Conservation (phyloP, 768 basidiomycete species). For the Chiua virens region DNA sequence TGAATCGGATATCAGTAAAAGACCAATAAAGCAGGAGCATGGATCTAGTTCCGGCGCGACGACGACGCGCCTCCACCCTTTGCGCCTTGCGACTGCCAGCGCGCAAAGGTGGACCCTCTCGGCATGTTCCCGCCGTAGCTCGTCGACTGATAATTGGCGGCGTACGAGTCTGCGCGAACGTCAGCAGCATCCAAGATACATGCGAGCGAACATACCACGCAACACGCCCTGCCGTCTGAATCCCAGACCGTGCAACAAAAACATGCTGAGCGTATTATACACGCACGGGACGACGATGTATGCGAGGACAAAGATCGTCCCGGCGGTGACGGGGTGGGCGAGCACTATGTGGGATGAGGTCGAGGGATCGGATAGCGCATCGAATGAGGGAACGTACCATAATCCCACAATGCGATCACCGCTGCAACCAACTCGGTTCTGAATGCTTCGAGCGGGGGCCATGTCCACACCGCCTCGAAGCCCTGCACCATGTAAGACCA, state of each 20-base stretch:
- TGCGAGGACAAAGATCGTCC: slow-evolving; percentile 10
- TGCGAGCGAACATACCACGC: slow-evolving; percentile 9
- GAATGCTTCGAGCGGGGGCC: slow-evolving; percentile 23
- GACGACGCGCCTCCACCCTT: background rate
- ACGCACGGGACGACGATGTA: slow-evolving; percentile 5
- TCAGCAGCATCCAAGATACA: background rate
- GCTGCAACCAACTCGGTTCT: slow-evolving; percentile 12
- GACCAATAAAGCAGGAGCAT: too few relatives aligned
- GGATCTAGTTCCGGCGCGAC: background rate
- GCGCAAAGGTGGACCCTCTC: slow-evolving; percentile 9
- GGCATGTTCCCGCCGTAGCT: slow-evolving; percentile 14
- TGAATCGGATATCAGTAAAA: too few relatives aligned
- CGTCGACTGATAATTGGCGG: slow-evolving; percentile 21
- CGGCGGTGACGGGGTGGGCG: slow-evolving; percentile 12
- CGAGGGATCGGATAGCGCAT: too few relatives aligned
- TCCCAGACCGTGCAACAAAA: background rate
- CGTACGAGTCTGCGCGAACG: slow-evolving; percentile 9
- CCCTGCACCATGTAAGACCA: slow-evolving; percentile 7
- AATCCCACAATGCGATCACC: slow-evolving; percentile 8
- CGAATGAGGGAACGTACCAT: slow-evolving; percentile 11
- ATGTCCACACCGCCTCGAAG: slow-evolving; percentile 17
- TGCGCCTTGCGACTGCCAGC: slow-evolving; percentile 8
- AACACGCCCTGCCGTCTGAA: background rate
- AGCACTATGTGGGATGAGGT: background rate
- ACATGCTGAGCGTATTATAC: background rate